Evolutionary conservation across 192 early-diverging fungal species (phyloP).

Genomic region (Backusella mclennaniae): DNA sequence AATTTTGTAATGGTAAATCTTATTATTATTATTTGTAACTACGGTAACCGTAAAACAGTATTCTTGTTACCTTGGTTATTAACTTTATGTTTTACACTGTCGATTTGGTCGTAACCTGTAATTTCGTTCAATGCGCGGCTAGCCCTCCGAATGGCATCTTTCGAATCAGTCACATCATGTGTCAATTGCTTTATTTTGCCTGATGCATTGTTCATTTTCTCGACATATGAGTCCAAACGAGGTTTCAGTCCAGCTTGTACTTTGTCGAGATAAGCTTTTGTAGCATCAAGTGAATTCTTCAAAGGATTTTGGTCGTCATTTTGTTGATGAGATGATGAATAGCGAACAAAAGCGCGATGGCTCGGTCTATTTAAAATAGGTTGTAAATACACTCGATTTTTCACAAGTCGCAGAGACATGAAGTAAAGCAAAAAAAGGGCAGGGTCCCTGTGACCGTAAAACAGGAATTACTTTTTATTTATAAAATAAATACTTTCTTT

Average conservation of each 20-base stretch:
- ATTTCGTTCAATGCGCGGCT: conserved; percentile 61
- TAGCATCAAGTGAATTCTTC: not conserved
- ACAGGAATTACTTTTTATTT: not conserved
- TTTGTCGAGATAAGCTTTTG: conserved; percentile 14
- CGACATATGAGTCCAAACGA: not conserved
- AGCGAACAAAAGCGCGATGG: not conserved
- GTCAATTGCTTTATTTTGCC: conserved; percentile 17
- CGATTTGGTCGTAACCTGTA: conserved; percentile 70
- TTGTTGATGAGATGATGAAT: not conserved
- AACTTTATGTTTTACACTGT: conserved; percentile 64
- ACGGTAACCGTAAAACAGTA: not conserved
- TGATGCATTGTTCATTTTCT: conserved; percentile 4
- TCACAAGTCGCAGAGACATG: not conserved
- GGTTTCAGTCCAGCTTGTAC: conserved; percentile 12
- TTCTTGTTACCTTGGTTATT: conserved; percentile 46
- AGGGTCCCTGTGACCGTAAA: conserved; percentile 6
- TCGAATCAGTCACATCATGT: conserved; percentile 23
- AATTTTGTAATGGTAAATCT: not conserved
- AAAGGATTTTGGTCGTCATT: not conserved
- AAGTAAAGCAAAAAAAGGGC: not conserved
- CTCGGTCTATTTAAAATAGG: not conserved
- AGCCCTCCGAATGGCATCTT: conserved; percentile 33
- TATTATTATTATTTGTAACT: not conserved
- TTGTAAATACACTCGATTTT: not conserved
- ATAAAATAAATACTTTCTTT: not conserved